phyloP scores from a whole-genome alignment of 2,329 filamentous ascomycete genomes.

The Fusarium sp. region DNA sequence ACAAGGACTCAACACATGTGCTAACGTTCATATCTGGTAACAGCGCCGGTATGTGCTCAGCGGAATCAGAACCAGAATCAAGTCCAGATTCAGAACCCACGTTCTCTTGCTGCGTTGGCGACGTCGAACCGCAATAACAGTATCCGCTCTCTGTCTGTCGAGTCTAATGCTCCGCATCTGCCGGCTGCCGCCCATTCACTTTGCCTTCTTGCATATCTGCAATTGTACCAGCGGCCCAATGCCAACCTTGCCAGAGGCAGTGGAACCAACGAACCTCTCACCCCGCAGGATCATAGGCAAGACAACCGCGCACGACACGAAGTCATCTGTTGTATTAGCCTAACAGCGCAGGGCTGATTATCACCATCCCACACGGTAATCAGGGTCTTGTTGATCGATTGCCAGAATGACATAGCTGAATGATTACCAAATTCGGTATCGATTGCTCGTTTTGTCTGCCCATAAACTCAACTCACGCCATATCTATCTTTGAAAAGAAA shows the following conservation, averaged over 20 bases:
- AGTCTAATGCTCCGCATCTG: constrained; percentile 24
- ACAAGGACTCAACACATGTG: constrained; percentile 8
- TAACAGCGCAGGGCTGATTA: constrained; percentile 25
- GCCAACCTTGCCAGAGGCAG: constrained; percentile 17
- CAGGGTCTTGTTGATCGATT: constrained; percentile 10
- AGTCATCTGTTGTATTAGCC: constrained; percentile 18
- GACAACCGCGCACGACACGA: constrained; percentile 29
- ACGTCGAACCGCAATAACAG: constrained; percentile 21
- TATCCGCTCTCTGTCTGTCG: constrained; percentile 8
- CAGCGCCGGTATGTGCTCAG: constrained; percentile 26
- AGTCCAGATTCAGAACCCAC: background rate
- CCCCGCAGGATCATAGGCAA: constrained; percentile 36
- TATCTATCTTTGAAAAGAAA: constrained; percentile 31
- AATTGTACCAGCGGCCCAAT: constrained; percentile 12
- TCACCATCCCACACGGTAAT: constrained; percentile 13
- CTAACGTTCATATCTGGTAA: constrained; percentile 25
- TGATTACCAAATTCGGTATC: constrained; percentile 11
- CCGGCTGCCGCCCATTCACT: constrained; percentile 17
- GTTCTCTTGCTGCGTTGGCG: constrained; percentile 19
- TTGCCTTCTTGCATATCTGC: constrained; percentile 29
- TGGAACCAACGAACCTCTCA: constrained; percentile 36
- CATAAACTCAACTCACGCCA: constrained; percentile 38
- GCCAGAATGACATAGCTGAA: constrained; percentile 19
- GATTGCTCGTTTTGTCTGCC: constrained; percentile 25
- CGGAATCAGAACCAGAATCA: background rate